Conservation (phyloP, 2,329 filamentous ascomycete species). For the Botrytis tulipae region DNA sequence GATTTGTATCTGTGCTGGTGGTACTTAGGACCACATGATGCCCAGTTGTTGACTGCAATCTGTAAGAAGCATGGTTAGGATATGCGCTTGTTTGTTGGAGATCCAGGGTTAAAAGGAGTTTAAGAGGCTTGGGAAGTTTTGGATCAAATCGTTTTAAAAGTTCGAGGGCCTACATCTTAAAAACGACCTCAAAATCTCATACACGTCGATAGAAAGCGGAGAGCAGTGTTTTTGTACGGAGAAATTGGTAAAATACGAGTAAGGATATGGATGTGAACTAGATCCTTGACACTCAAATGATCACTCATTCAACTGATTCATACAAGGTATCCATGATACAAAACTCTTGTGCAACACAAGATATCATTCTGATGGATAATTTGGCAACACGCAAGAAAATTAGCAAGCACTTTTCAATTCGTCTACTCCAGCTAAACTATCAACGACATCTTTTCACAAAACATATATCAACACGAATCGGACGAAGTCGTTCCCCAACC, state of each 20-base stretch:
- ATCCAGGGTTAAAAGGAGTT: not conserved
- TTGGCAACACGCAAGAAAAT: not conserved
- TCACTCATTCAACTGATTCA: not conserved
- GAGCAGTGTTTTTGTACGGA: not conserved
- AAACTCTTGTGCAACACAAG: not conserved
- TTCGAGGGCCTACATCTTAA: too few species aligned
- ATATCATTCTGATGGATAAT: not conserved
- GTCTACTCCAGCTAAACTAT: not conserved
- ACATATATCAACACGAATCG: not conserved
- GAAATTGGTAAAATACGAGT: not conserved
- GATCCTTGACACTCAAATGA: not conserved
- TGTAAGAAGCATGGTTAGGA: not conserved
- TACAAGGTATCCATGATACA: not conserved
- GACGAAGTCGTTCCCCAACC: not conserved
- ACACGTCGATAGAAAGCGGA: not conserved
- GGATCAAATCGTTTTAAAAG: not conserved
- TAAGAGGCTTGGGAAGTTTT: slow-evolving; percentile 6
- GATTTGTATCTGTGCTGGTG: not conserved
- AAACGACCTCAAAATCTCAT: too few species aligned
- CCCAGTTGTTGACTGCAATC: slow-evolving; percentile 2
- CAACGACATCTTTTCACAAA: too few species aligned
- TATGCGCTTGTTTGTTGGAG: not conserved
- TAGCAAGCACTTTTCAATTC: not conserved
- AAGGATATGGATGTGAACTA: not conserved
- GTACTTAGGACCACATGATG: not conserved